Base-by-base conservation (phyloP, 495 filamentous ascomycete species). In the Daldinia concentrica region DNA sequence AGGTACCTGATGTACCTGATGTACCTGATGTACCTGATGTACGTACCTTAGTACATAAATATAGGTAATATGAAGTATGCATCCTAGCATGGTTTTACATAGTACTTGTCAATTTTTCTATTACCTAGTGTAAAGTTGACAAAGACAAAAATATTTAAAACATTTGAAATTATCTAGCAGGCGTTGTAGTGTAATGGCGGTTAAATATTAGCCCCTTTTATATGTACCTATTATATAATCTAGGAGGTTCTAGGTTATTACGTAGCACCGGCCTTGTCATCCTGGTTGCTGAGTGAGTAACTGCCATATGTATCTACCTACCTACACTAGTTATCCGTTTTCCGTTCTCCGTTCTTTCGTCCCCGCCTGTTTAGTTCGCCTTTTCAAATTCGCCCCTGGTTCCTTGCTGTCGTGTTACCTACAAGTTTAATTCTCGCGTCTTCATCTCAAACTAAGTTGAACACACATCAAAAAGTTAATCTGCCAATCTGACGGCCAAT, bases 401-500 rank as follows among this genome's bases (percentile, higher is more conserved):
- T 48, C 43, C 19, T 48, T 48, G 9, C 22, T 24, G 43, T 24
- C 5, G 19, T 48, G 43, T 11, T 48, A 48, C 19, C 19, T 4
- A 24, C 17, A 4, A 48, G 43, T 48, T 48, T 24, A 48, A 48
- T 24, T 11, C 50, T 27, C 24, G 26, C 24, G 6, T 14, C 50
- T 30, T 24, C 12, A 54, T 54, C 24, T 11, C n/a, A n/a, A n/a
- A n/a, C n/a, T 12, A 30, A 54, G 14, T 17, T 17, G 30, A 15
- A 14, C 48, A 51, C 9, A 29, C 27, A 29, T 29, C 6, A 32
- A 6, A 54, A 27, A 30, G 26, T 14, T 5, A 54, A 54, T 54
- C 17, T 39, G 55, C 39, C 17, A 22, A n/a, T n/a, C n/a, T n/a
- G n/a, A n/a, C n/a, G 32, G 43, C 22, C 55, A 54, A 66, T 71